Evolutionary conservation across 805 yeast species (phyloP), one percentile per base, ranked within the genome.

Genomic region (Cephaloascus albidus): DNA sequence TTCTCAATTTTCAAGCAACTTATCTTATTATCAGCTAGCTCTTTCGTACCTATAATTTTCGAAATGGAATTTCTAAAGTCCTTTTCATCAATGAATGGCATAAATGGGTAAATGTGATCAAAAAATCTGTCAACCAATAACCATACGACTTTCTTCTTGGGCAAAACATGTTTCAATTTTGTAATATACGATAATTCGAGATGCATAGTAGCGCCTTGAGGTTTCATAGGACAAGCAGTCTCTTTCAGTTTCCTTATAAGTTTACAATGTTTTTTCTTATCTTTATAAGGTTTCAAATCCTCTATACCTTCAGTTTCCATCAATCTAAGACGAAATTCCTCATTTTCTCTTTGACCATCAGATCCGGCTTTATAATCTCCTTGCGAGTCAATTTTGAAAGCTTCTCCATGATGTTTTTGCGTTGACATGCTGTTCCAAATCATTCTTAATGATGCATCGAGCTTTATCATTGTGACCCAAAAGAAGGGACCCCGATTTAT

Each of bases 401-500:
- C n/a, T n/a, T n/a, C n/a, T n/a, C n/a, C n/a, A n/a, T n/a, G n/a
- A n/a, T n/a, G n/a, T n/a, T n/a, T n/a, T n/a, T n/a, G n/a, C n/a
- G n/a, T n/a, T n/a, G n/a, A n/a, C n/a, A n/a, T n/a, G n/a, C 17
- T 52, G 48, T 30, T 55, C 47, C 40, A 66, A 63, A 8, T 54
- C 55, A 33, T 47, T 50, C 33, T 57, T 60, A 2, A 43, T 43
- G 14, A 38, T 37, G 18, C 18, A n/a, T 12, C 19, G n/a, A 4
- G 45, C 65, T 4, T 39, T 41, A 39, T 65, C 71, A 37, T 58
- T 50, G 68, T 55, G 1, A 61, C 49, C 65, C 68, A 63, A 3
- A 65, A 52, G 33, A 63, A 58, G 1, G 70, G 70, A 3, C 70
- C 71, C 42, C 52, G 59, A 32, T 55, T 53, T 3, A 60, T 50